phyloP scores from a whole-genome alignment of 2,329 filamentous ascomycete species.

The Colletotrichum lupini region DNA sequence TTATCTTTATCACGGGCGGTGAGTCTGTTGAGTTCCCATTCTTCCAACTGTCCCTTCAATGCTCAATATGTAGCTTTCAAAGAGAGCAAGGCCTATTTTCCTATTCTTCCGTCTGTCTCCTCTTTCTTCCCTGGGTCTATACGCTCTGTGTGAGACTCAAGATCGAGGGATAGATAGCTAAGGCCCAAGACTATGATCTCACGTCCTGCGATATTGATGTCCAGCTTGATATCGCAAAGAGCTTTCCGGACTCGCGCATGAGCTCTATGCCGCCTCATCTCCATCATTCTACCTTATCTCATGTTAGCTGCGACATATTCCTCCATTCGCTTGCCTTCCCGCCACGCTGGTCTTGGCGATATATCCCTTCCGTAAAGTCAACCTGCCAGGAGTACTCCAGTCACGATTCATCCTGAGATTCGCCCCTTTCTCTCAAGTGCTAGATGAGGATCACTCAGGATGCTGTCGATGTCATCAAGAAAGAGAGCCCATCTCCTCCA shows the following conservation, averaged over 20 bases:
- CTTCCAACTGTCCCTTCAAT: background rate
- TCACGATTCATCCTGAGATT: background rate
- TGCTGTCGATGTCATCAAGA: background rate
- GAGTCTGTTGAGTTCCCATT: background rate
- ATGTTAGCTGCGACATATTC: background rate
- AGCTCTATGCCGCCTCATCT: background rate
- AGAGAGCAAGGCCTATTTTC: background rate
- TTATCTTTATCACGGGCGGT: conserved; percentile 64
- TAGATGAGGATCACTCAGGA: background rate
- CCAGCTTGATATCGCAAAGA: background rate
- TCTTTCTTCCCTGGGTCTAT: background rate
- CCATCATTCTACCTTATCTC: background rate
- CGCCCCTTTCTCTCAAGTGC: background rate
- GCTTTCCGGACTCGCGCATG: background rate
- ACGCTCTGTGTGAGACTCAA: background rate
- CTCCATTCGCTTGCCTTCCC: background rate
- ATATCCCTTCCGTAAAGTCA: no score
- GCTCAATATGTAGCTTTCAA: background rate
- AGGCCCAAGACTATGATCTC: background rate
- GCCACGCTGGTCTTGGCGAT: background rate
- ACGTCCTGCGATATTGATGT: background rate
- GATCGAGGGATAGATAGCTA: background rate
- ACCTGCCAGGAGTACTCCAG: no score
- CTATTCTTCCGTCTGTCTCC: background rate
- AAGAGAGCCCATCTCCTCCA: background rate